Percentiles rank a stretch among this genome's conserved stretches.
phyloP scores from a whole-genome alignment of 2,329 filamentous ascomycete genomes.

The Monilinia polystroma region DNA sequence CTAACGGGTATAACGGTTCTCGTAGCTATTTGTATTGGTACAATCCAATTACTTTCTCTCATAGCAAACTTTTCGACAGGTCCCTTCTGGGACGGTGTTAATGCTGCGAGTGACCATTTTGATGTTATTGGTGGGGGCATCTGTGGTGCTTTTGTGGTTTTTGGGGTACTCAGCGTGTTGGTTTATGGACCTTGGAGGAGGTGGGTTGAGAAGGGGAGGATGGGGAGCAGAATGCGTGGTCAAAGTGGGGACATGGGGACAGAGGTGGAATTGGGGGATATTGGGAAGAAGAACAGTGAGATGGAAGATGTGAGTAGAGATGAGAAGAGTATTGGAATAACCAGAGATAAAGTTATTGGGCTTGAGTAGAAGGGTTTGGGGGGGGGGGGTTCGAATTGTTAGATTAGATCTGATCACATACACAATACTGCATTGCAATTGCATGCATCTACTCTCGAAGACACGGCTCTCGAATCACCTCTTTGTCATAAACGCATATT shows the following conservation, averaged over 20 bases:
- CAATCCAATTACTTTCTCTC: slow-evolving; percentile 79
- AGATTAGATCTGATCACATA: not conserved
- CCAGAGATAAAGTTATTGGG: not conserved
- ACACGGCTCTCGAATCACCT: too few relatives aligned
- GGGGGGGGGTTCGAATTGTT: not conserved
- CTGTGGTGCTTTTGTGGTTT: slow-evolving; percentile 78
- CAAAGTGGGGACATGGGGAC: not conserved
- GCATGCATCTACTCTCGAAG: too few relatives aligned
- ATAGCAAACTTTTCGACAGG: slow-evolving; percentile 73
- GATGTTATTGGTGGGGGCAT: slow-evolving; percentile 85
- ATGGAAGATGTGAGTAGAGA: not conserved
- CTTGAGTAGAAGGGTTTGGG: not conserved
- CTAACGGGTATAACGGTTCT: slow-evolving; percentile 42
- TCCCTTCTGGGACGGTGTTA: slow-evolving; percentile 87
- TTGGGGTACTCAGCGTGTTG: slow-evolving; percentile 61
- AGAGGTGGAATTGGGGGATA: slow-evolving; percentile 3
- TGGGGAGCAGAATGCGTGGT: not conserved
- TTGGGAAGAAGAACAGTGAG: not conserved
- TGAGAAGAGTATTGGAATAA: not conserved
- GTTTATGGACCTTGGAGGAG: slow-evolving; percentile 79
- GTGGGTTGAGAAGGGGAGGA: slow-evolving; percentile 45
- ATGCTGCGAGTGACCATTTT: slow-evolving; percentile 73
- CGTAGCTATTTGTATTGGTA: slow-evolving; percentile 65
- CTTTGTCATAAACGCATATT: too few relatives aligned
- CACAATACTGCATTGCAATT: too few relatives aligned